A percentile compares a stretch with the other conserved stretches of the same genome.
These are phyloP conservation scores for Phtheirospermum japonicum DNA, from an alignment of 257 asterid genomes.

Conservation along the genomic window DNA sequence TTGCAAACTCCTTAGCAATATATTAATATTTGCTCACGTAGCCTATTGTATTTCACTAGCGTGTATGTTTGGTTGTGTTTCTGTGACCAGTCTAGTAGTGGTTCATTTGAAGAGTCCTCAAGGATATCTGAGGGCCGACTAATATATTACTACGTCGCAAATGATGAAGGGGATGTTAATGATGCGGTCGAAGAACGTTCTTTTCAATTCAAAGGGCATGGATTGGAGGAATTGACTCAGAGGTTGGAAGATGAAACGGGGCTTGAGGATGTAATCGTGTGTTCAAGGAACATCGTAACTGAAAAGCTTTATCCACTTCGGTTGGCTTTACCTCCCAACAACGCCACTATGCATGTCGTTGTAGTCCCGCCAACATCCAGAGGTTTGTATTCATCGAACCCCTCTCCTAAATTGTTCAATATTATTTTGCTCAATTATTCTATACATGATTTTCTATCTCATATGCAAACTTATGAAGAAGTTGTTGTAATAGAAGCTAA, in stretches of 20 bases:
- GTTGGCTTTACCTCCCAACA: constrained; percentile 86
- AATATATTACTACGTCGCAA: constrained; percentile 58
- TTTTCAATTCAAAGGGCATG: constrained; percentile 65
- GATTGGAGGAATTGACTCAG: constrained; percentile 60
- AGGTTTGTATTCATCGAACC: constrained; percentile 38
- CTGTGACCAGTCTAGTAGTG: constrained; percentile 33
- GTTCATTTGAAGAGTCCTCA: constrained; percentile 30
- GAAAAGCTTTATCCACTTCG: constrained; percentile 83
- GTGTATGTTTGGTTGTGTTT: constrained; percentile 22
- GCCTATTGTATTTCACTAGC: constrained; percentile 3
- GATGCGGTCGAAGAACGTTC: constrained; percentile 47
- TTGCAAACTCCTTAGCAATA: too few species aligned
- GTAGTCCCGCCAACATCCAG: constrained; percentile 75
- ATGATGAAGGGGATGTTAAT: constrained; percentile 52
- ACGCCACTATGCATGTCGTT: constrained; percentile 76
- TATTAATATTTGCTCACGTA: neutral
- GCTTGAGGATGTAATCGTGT: constrained; percentile 54
- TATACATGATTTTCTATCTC: neutral
- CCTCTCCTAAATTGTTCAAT: neutral
- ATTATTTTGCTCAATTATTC: neutral
- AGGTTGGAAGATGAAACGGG: constrained; percentile 76
- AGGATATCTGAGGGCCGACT: constrained; percentile 60
- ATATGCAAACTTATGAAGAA: too few species aligned
- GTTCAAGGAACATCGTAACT: constrained; percentile 57
- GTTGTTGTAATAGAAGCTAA: too few species aligned